These are phyloP conservation scores for Diaporthe citri DNA, from an alignment of 2,329 filamentous ascomycete genomes.

Conservation along the genomic window DNA sequence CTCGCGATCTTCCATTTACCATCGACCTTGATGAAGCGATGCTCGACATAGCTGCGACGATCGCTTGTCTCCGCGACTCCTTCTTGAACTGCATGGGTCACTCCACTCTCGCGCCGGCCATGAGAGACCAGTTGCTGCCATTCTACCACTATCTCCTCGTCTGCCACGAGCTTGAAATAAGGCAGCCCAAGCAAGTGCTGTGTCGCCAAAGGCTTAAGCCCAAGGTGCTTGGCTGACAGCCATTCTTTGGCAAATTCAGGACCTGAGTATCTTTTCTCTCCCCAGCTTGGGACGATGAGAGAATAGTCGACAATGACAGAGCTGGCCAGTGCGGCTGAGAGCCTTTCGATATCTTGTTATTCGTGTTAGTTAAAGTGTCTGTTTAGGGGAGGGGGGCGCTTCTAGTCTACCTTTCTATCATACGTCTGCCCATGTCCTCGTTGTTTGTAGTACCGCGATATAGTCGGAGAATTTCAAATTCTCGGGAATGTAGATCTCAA, in stretches of 20 bases:
- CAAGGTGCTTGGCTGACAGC: slow-evolving; percentile 3
- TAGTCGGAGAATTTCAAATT: slow-evolving; percentile 12
- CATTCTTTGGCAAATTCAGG: slow-evolving; percentile 1
- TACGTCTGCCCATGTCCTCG: slow-evolving; percentile 12
- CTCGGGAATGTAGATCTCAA: slow-evolving; percentile 5
- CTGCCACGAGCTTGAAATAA: slow-evolving; percentile 3
- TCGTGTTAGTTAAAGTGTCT: not conserved
- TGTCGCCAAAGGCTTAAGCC: slow-evolving; percentile 1
- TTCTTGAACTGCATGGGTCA: not conserved
- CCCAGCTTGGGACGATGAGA: slow-evolving; percentile 2
- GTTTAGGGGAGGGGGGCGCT: accelerated
- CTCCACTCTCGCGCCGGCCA: not conserved
- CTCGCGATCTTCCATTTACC: slow-evolving; percentile 7
- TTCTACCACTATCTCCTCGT: slow-evolving; percentile 11
- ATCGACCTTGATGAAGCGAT: slow-evolving; percentile 1
- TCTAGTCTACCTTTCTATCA: not conserved
- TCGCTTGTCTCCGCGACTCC: not conserved
- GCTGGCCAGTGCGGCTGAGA: not conserved
- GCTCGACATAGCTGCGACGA: slow-evolving; percentile 10
- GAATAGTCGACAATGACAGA: slow-evolving; percentile 13
- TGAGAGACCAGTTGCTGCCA: slow-evolving; percentile 15
- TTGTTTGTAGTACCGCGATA: not conserved
- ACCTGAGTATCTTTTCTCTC: not conserved
- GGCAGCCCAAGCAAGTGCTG: not conserved
- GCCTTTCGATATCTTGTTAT: not conserved